Evolutionary conservation across 176 grass and related monocot genomes (phyloP).

Genomic region (Carex cristatella): DNA sequence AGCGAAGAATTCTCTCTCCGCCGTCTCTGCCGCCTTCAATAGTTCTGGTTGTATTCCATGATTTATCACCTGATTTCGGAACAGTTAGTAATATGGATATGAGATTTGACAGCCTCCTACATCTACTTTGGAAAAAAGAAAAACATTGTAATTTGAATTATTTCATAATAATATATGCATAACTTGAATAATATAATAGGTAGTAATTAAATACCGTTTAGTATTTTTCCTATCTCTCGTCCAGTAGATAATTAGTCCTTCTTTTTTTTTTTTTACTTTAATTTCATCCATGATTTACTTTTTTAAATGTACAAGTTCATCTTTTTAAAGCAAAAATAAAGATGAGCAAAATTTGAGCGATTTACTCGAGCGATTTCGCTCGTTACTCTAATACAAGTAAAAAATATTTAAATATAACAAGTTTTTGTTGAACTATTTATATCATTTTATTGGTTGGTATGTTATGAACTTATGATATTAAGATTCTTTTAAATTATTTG

Average conservation of each 20-base stretch:
- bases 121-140: too few relatives aligned
- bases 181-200: background rate
- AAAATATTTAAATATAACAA: background rate
- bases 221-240: too few relatives aligned
- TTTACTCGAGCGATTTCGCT: too few relatives aligned
- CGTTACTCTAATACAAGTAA: background rate
- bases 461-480: background rate
- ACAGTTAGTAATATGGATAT: background rate
- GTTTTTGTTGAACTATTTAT: background rate
- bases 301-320: too few relatives aligned
- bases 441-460: background rate
- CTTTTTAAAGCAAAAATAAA: too few relatives aligned
- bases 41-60: constrained; percentile 44
- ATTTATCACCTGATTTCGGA: constrained; percentile 29
- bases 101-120: background rate
- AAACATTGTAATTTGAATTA: background rate
- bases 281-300: too few relatives aligned
- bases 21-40: constrained; percentile 25
- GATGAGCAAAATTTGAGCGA: too few relatives aligned
- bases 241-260: too few relatives aligned
- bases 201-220: too few relatives aligned
- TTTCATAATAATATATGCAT: background rate
- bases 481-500: background rate
- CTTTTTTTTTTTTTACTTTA: too few relatives aligned
- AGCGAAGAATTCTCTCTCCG: constrained; percentile 55